A percentile compares a stretch with the other conserved stretches of the same genome.
phyloP scores from a whole-genome alignment of 805 yeast species.

The Starmerella geochares region DNA sequence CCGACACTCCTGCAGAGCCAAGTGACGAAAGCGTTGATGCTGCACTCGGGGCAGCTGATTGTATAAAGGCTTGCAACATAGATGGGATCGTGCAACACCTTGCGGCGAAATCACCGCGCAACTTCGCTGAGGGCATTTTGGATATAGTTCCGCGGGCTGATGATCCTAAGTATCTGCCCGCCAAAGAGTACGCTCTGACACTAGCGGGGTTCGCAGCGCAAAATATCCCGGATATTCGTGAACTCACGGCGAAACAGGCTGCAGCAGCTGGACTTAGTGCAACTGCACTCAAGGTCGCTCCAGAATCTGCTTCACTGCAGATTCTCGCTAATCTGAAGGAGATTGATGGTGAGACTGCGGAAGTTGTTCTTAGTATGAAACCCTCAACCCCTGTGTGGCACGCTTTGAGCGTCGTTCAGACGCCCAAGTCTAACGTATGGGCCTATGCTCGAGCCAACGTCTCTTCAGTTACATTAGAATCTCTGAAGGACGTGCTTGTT shows the following conservation, averaged over 20 bases:
- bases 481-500: neutral
- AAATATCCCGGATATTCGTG: slow-evolving; percentile 10
- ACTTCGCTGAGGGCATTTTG: slow-evolving; percentile 32
- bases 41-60: slow-evolving; percentile 71
- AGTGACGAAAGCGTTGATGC: slow-evolving; percentile 85
- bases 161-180: slow-evolving; percentile 28
- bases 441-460: slow-evolving; percentile 9
- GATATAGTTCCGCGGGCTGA: slow-evolving; percentile 23
- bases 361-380: slow-evolving; percentile 2
- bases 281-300: slow-evolving; percentile 16
- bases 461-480: neutral
- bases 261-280: slow-evolving; percentile 11
- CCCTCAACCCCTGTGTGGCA: slow-evolving; percentile 17
- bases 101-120: slow-evolving; percentile 27
- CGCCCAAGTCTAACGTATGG: slow-evolving; percentile 5
- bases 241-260: slow-evolving; percentile 19
- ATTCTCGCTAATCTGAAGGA: neutral
- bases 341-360: slow-evolving; percentile 8
- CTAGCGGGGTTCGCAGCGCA: slow-evolving; percentile 20
- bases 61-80: slow-evolving; percentile 62
- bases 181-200: slow-evolving; percentile 28
- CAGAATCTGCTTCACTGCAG: neutral
- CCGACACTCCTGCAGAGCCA: slow-evolving; percentile 85
- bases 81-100: slow-evolving; percentile 43
- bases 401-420: neutral